These are phyloP conservation scores for Fragaria nilgerrensis DNA, from an alignment of 306 rosid species.

Conservation along the genomic window DNA sequence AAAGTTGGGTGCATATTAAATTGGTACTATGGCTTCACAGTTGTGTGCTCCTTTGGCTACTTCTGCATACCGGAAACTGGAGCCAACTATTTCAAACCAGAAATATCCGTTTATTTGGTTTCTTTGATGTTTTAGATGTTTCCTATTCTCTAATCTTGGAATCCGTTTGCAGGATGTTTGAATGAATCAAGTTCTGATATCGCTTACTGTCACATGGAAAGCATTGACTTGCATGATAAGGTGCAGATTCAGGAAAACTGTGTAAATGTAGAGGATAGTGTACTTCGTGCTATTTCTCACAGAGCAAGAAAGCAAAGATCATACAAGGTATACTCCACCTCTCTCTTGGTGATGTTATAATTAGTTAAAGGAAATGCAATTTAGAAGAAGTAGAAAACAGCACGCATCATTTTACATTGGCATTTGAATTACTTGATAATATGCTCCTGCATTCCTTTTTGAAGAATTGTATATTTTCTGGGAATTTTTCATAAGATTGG, in stretches of 20 bases:
- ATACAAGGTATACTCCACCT: constrained; percentile 52
- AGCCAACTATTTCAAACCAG: background rate
- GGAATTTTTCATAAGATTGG: background rate
- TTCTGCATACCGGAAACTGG: background rate
- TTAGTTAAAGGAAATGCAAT: background rate
- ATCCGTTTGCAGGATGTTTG: constrained; percentile 32
- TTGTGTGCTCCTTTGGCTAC: background rate
- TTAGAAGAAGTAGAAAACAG: background rate
- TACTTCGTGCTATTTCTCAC: constrained; percentile 49
- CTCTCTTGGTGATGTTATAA: background rate
- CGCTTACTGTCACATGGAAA: constrained; percentile 42
- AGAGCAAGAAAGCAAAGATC: constrained; percentile 69
- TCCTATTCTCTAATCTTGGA: constrained; percentile 9
- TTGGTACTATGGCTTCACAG: background rate
- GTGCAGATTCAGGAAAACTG: constrained; percentile 44
- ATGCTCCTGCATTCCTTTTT: background rate
- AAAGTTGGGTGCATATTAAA: background rate
- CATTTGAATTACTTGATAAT: background rate
- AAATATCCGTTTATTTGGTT: background rate
- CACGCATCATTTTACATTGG: background rate
- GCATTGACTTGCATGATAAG: constrained; percentile 55
- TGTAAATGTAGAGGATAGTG: constrained; percentile 48
- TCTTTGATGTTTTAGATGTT: background rate
- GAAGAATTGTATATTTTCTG: background rate
- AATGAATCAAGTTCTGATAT: constrained; percentile 31